Percentiles rank a stretch among this genome's conserved stretches.
Evolutionary conservation across 768 basidiomycete genomes (phyloP).

Genomic region (Tulasnella sp.): DNA sequence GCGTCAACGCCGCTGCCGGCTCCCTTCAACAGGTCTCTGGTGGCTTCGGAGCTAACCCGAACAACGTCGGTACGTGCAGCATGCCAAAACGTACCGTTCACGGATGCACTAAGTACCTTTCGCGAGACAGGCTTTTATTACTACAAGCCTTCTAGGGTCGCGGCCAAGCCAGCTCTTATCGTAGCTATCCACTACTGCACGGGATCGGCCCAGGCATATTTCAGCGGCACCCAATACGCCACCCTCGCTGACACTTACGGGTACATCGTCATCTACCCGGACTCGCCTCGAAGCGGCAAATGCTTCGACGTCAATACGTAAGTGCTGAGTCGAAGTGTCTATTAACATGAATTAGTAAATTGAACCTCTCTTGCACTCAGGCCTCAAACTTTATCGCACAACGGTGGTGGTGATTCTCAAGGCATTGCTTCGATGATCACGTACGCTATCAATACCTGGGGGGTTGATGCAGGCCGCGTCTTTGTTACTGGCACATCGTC

Average conservation of each 20-base stretch:
- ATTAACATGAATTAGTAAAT: conserved; percentile 46
- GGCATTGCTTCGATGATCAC: conserved; percentile 13
- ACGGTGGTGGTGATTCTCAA: conserved; percentile 43
- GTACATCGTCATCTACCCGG: conserved; percentile 46
- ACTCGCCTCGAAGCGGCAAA: background rate
- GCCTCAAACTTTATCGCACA: conserved; percentile 45
- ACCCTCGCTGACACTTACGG: conserved; percentile 43
- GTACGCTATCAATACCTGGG: conserved; percentile 5
- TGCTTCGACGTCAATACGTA: background rate
- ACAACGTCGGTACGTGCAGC: conserved; percentile 42
- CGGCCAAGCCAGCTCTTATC: conserved; percentile 39
- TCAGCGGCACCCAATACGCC: conserved; percentile 42
- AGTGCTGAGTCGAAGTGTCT: conserved; percentile 26
- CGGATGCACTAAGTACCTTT: conserved; percentile 26
- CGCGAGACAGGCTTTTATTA: background rate
- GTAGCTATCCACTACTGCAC: conserved; percentile 44
- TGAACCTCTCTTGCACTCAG: conserved; percentile 33
- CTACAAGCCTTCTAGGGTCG: conserved; percentile 34
- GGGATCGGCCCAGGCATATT: conserved; percentile 47
- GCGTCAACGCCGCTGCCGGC: background rate
- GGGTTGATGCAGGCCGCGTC: conserved; percentile 30
- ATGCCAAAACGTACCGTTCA: background rate
- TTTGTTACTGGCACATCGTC: conserved; percentile 47
- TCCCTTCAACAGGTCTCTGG: conserved; percentile 14
- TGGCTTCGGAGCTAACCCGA: conserved; percentile 47